phyloP scores from a whole-genome alignment of 768 basidiomycete genomes.

The Hydnomerulius pinastri region DNA sequence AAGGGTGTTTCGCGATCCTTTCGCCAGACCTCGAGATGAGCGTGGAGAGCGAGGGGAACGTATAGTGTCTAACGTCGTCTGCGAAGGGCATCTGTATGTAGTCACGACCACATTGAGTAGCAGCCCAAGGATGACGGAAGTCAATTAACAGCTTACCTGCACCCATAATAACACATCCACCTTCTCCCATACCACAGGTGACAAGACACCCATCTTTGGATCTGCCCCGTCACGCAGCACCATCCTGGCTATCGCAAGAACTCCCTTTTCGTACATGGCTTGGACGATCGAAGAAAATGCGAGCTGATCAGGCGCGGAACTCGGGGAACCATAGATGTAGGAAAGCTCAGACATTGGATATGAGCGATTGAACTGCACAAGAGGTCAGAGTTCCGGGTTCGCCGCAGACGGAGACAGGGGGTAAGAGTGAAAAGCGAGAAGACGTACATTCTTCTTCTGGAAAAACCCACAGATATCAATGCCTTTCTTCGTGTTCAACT shows the following conservation, averaged over 20 bases:
- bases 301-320: constrained; percentile 69
- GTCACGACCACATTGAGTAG: background rate
- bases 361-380: constrained; percentile 75
- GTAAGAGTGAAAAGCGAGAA: background rate
- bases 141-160: constrained; percentile 55
- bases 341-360: constrained; percentile 81
- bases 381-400: background rate
- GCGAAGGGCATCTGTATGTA: constrained; percentile 95
- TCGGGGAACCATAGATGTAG: constrained; percentile 80
- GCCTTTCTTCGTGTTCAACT: constrained; percentile 74
- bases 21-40: constrained; percentile 79
- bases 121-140: background rate
- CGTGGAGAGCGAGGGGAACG: constrained; percentile 77
- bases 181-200: constrained; percentile 60
- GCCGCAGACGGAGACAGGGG: background rate
- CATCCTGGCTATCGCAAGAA: constrained; percentile 83
- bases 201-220: constrained; percentile 83
- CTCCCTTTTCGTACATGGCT: constrained; percentile 68
- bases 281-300: constrained; percentile 85
- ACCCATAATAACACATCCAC: constrained; percentile 85
- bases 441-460: constrained; percentile 57
- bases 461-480: constrained; percentile 91
- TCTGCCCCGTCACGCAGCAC: constrained; percentile 72
- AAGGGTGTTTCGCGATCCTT: constrained; percentile 71
- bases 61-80: constrained; percentile 88